phyloP scores from a whole-genome alignment of 305 asterid genomes.

The Solanum hybrid region DNA sequence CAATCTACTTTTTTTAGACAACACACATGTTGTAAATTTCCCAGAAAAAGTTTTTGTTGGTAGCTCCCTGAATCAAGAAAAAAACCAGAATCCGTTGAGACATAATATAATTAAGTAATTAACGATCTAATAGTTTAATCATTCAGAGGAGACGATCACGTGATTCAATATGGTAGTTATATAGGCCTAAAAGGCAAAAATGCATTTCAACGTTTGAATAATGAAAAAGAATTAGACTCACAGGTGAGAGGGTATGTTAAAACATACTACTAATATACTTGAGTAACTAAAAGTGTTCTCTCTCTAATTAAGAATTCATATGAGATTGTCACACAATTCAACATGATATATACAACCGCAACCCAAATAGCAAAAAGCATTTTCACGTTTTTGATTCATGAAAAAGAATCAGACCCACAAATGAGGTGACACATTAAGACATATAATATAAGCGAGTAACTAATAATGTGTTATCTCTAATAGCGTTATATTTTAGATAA shows the following conservation, averaged over 20 bases:
- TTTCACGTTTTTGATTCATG: background rate
- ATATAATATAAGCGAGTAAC: background rate
- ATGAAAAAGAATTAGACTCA: background rate
- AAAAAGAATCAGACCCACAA: background rate
- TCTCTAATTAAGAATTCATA: background rate
- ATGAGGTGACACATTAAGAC: background rate
- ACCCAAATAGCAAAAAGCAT: no score
- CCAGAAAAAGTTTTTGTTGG: slow-evolving; percentile 11
- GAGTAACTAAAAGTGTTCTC: background rate
- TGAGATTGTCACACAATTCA: background rate
- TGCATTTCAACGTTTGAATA: background rate
- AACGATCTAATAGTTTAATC: background rate
- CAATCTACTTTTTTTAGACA: slow-evolving; percentile 12
- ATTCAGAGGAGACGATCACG: background rate
- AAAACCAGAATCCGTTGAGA: background rate
- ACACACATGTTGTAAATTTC: slow-evolving; percentile 11
- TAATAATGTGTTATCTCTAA: background rate
- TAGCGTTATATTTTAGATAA: background rate
- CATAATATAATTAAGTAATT: background rate
- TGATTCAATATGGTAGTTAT: background rate
- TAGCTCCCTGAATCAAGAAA: slow-evolving; percentile 24
- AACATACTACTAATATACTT: background rate
- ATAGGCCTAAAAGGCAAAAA: background rate
- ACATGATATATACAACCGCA: background rate
- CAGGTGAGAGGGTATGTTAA: background rate